Base-by-base conservation (phyloP, 306 rosid species). In the Leucaena leucocephala region DNA sequence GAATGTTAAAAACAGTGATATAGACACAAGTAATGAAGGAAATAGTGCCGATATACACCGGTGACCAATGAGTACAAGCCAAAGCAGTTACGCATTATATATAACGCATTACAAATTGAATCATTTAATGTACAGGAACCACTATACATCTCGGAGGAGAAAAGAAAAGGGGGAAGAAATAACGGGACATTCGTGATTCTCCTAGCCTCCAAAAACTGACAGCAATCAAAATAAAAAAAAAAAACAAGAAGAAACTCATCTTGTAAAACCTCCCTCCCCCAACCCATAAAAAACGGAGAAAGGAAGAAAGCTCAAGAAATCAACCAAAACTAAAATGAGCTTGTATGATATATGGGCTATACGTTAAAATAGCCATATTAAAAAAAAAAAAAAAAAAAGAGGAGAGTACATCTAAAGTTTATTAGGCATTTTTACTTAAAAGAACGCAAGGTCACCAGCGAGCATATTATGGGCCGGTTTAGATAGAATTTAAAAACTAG, bases 301-400 rank as follows among this genome's bases (percentile, higher is more conserved):
- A 22, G 74, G 22, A 12, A 43, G 40, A 13, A 3, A 13, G 74
- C 27, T 69, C 21, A 69, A 69, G 35, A 78, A 59, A 59, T 27
- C 38, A 59, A 82, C 68, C 73, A 82, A 3, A 82, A 79, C 86
- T 79, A 79, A 27, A 86, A 79, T 72, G 83, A 82, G 79, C 81
- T 79, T 27, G 27, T 27, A 27, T 27, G 27, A 27, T 27, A 1
- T 27, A 27, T 27, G 27, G 27, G 27, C 27, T 27, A 27, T 27
- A 27, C 27, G 27, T 27, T 27, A 27, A 27, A 27, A 27, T 27
- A 1, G 27, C 27, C 27, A 27, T 27, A 27, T 27, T n/a, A n/a
- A n/a, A n/a, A n/a, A n/a, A n/a, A n/a, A n/a, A n/a, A n/a, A n/a
- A n/a, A n/a, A n/a, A n/a, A n/a, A n/a, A n/a, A n/a, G n/a, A n/a